These are phyloP conservation scores for Ophiostoma triangulosporum DNA, from an alignment of 2,329 filamentous ascomycete genomes.

Conservation along the genomic window DNA sequence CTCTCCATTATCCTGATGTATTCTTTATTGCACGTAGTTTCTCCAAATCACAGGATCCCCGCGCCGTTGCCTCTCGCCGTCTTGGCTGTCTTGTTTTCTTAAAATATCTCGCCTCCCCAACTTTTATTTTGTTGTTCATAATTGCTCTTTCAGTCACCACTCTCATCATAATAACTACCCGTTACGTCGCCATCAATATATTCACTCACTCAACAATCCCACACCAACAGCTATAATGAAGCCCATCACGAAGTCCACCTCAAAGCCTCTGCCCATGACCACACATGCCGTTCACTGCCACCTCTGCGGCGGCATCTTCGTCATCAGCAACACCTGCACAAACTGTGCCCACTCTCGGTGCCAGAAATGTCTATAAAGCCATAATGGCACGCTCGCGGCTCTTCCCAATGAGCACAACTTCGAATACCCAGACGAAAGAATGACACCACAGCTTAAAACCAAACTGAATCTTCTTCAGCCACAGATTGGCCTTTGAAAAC, in stretches of 20 bases:
- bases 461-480: too few relatives aligned
- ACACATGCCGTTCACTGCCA: conserved; percentile 38
- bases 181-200: neutral
- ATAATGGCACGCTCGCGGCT: neutral
- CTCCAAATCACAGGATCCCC: neutral
- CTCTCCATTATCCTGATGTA: neutral
- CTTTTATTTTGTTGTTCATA: neutral
- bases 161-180: neutral
- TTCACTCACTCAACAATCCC: neutral
- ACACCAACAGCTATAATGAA: neutral
- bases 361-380: conserved; percentile 26
- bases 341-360: conserved; percentile 38
- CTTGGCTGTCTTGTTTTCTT: neutral
- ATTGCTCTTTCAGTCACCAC: neutral
- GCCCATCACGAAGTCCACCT: neutral
- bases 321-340: conserved; percentile 41
- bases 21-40: neutral
- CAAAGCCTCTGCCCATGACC: conserved; percentile 14
- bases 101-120: neutral
- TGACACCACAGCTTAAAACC: too few relatives aligned
- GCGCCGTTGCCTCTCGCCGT: neutral
- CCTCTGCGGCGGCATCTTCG: conserved; percentile 41
- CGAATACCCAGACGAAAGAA: too few relatives aligned
- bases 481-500: too few relatives aligned
- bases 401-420: neutral